Percentiles rank a stretch among this genome's conserved stretches.
These are phyloP conservation scores for Cylindrotheca closterium DNA, from an alignment of 108 stramenopile species.

Conservation along the genomic window DNA sequence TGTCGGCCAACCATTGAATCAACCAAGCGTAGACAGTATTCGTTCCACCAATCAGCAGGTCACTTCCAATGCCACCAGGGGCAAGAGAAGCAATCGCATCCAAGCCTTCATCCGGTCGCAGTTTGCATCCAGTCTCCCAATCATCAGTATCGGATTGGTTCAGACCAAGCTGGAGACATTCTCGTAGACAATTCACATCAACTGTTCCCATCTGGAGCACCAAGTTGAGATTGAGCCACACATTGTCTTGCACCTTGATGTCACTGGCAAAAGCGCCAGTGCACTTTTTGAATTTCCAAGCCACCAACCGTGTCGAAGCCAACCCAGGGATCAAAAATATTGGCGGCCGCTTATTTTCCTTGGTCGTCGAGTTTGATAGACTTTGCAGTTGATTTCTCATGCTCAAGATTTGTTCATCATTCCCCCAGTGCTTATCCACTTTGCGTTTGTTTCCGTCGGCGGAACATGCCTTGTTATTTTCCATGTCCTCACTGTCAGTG, in stretches of 20 bases:
- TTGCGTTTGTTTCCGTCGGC: conserved; percentile 29
- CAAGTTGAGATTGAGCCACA: conserved; percentile 82
- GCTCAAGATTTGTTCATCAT: conserved; percentile 49
- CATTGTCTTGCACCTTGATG: conserved; percentile 85
- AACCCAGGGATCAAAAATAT: conserved; percentile 84
- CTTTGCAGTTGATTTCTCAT: conserved; percentile 65
- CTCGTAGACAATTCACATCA: conserved; percentile 65
- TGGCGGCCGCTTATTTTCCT: conserved; percentile 56
- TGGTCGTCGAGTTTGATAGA: conserved; percentile 19
- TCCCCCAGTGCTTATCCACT: conserved; percentile 86
- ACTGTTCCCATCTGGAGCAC: conserved; percentile 82
- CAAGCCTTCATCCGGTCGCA: conserved; percentile 86
- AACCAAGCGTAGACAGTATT: conserved; percentile 90
- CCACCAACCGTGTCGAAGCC: conserved; percentile 78
- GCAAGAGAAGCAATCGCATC: conserved; percentile 80
- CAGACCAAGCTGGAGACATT: conserved; percentile 71
- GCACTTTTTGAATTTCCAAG: conserved; percentile 81
- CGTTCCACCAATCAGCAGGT: conserved; percentile 71
- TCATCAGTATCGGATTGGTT: conserved; percentile 79
- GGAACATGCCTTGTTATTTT: conserved; percentile 17
- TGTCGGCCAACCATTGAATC: conserved; percentile 84
- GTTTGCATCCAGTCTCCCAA: conserved; percentile 65
- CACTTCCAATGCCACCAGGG: conserved; percentile 61
- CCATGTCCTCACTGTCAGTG: conserved; percentile 11
- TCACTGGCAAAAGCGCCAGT: conserved; percentile 52